A percentile compares a stretch with the other conserved stretches of the same genome.
phyloP scores from a whole-genome alignment of 441 rosid species.

The Isatis lusitanica region DNA sequence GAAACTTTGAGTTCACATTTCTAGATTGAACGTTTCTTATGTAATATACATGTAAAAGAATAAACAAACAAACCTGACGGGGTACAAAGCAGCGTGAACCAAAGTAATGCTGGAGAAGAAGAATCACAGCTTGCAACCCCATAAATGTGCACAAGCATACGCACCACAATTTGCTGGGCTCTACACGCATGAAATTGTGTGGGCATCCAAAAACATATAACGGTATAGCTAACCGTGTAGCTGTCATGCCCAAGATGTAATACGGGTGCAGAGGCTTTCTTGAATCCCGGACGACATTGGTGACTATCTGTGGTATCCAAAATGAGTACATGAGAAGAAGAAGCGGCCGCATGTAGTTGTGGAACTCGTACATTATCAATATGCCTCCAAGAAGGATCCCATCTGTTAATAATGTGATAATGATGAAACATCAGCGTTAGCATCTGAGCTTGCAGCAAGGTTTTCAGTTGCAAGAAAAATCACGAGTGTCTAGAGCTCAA shows the following conservation, averaged over 20 bases:
- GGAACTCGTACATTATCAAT: conserved; percentile 91
- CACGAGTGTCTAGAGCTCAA: not conserved
- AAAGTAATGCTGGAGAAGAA: conserved; percentile 90
- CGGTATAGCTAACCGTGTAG: conserved; percentile 86
- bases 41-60: not conserved
- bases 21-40: not conserved
- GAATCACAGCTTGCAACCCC: conserved; percentile 79
- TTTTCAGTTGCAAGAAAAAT: not conserved
- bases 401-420: conserved; percentile 51
- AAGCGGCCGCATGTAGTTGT: conserved; percentile 71
- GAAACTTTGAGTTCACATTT: not conserved
- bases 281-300: conserved; percentile 82
- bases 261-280: conserved; percentile 95
- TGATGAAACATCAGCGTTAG: conserved; percentile 16
- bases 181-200: conserved; percentile 90
- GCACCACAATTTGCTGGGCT: conserved; percentile 85
- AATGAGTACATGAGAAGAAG: conserved; percentile 88
- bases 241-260: conserved; percentile 85
- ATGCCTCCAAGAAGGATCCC: conserved; percentile 98
- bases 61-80: conserved; percentile 63
- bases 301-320: conserved; percentile 93
- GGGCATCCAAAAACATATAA: conserved; percentile 94
- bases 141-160: conserved; percentile 62
- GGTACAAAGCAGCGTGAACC: conserved; percentile 98
- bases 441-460: not conserved